Evolutionary conservation across 208 protist species (phyloP), one percentile per base, ranked within the genome.

Genomic region (Sergeia podlipaevii): DNA sequence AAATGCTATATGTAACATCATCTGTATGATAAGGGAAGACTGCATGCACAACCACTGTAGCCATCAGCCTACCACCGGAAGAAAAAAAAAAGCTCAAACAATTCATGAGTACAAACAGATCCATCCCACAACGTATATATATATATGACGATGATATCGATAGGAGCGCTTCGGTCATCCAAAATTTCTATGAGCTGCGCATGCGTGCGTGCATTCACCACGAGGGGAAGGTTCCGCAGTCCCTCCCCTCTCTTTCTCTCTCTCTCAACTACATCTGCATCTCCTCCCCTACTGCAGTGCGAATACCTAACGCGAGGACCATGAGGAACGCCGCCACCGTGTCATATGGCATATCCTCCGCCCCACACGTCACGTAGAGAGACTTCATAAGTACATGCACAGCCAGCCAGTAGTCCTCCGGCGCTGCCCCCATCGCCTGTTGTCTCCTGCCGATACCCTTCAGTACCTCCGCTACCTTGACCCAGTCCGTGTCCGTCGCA

Each of bases 391-490:
- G 85, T 30, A 77, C 60, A 45, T 82, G 74, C 50, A 79, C 56
- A 17, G 83, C 83, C 33, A 81, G 71, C 61, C 80, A 73, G 68
- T 95, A 95, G 58, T 91, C 80, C 57, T 85, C 80, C 28, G 60
- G 34, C 52, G 59, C 44, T 33, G 91, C 79, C 2, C 87, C 81
- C 11, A 86, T 56, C 24, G 41, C 53, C 13, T 63, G 63, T 30
- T 95, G 87, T 24, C 60, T 53, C 41, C 49, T 33, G 29, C 87
- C 87, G 43, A 95, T 80, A 18, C 57, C 55, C 1, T 47, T 30
- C 17, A 95, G 53, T 15, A 74, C 67, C 33, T 59, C 56, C 4
- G 47, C 65, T n/a, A 70, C 76, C 20, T 90, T 71, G 15, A 29
- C 63, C 84, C 87, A 95, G 27, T 64, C 58, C 28, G 48, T 55